phyloP scores from a whole-genome alignment of 2,329 filamentous ascomycete species.

The Aspergillus fructus region DNA sequence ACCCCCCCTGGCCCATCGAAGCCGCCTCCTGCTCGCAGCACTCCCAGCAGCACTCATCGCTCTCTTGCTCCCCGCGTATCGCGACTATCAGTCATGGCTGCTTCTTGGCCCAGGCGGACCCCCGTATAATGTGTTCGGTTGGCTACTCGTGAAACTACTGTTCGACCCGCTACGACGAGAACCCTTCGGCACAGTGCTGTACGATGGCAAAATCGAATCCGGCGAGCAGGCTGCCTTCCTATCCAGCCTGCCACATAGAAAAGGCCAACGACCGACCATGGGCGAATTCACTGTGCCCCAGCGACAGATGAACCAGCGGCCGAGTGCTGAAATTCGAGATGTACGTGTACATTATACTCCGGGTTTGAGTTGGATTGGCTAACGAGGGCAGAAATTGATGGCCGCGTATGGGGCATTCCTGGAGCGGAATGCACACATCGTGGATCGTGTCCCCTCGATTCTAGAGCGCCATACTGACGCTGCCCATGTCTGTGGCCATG shows the following conservation, averaged over 20 bases:
- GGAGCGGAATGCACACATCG: slow-evolving; percentile 26
- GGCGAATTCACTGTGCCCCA: slow-evolving; percentile 32
- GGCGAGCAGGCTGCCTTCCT: slow-evolving; percentile 20
- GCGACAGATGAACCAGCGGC: slow-evolving; percentile 28
- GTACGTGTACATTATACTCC: background rate
- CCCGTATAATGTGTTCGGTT: slow-evolving; percentile 38
- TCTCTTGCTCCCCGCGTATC: slow-evolving; percentile 22
- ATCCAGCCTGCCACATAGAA: background rate
- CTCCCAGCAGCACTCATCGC: background rate
- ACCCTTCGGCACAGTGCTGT: slow-evolving; percentile 29
- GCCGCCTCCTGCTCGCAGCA: background rate
- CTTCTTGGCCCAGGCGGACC: slow-evolving; percentile 38
- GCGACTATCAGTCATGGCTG: slow-evolving; percentile 37
- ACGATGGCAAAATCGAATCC: slow-evolving; percentile 22
- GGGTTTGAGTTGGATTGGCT: background rate
- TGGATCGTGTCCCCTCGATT: slow-evolving; percentile 26
- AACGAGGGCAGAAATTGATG: slow-evolving; percentile 24
- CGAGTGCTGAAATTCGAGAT: slow-evolving; percentile 23
- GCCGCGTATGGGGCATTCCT: slow-evolving; percentile 23
- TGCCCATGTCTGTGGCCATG: slow-evolving; percentile 25
- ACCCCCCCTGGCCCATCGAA: background rate
- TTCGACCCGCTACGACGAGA: slow-evolving; percentile 27
- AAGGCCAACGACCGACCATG: slow-evolving; percentile 22
- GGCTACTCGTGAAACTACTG: slow-evolving; percentile 27
- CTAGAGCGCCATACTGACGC: slow-evolving; percentile 27